phyloP scores from a whole-genome alignment of 441 rosid species.

The Adansonia grandidieri region DNA sequence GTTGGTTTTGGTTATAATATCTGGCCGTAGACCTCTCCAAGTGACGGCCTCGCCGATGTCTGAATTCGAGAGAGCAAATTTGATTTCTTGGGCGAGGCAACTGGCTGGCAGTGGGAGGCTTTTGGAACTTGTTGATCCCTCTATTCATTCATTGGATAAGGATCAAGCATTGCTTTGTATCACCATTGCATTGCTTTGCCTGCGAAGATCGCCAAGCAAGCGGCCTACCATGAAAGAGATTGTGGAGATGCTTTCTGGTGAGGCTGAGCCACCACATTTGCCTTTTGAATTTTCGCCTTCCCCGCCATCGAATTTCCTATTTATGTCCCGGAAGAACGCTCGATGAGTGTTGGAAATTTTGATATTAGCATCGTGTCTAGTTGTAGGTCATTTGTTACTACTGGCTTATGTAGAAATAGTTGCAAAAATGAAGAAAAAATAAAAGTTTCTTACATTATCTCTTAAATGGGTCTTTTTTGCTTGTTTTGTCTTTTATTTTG shows the following conservation, averaged over 20 bases:
- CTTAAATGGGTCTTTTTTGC: not conserved
- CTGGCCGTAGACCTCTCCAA: constrained; percentile 85
- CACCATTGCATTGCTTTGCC: constrained; percentile 84
- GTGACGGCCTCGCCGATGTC: constrained; percentile 88
- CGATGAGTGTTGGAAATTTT: constrained; percentile 47
- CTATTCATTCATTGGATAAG: constrained; percentile 59
- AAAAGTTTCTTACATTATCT: constrained; percentile 21
- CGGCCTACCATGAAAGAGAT: constrained; percentile 79
- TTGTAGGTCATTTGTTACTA: constrained; percentile 36
- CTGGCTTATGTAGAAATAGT: constrained; percentile 33
- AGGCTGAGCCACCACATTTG: constrained; percentile 71
- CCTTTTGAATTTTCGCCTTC: constrained; percentile 92
- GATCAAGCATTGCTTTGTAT: constrained; percentile 80
- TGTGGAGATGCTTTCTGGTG: constrained; percentile 79
- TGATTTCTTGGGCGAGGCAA: constrained; percentile 88
- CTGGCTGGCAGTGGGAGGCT: constrained; percentile 73
- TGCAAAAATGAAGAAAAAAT: constrained; percentile 23
- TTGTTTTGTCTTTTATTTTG: not conserved
- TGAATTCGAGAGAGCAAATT: constrained; percentile 86
- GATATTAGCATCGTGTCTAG: constrained; percentile 16
- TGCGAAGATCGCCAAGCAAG: constrained; percentile 76
- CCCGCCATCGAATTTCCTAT: constrained; percentile 73
- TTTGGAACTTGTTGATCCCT: constrained; percentile 73
- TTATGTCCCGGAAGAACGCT: constrained; percentile 66
- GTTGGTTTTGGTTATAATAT: constrained; percentile 69